Evolutionary conservation across 805 yeast species (phyloP).

Genomic region (Candida maltosa): DNA sequence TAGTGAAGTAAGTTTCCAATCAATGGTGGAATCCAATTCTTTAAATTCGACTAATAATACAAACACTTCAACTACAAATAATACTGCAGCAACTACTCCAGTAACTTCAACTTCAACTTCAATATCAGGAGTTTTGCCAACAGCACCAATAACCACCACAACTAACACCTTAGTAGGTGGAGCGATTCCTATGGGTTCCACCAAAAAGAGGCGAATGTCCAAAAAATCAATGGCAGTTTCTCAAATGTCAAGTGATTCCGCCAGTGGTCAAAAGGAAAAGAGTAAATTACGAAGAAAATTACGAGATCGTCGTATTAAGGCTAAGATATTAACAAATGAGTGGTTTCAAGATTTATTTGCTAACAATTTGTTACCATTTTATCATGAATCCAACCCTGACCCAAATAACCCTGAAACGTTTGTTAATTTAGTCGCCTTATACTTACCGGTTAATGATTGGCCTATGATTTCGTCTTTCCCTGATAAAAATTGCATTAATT

Average conservation of each 20-base stretch:
- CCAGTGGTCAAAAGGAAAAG: conserved; percentile 27
- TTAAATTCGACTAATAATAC: neutral
- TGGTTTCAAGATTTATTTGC: conserved; percentile 13
- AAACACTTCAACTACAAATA: neutral
- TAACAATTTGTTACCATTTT: conserved; percentile 1
- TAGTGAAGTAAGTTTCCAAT: too few relatives aligned
- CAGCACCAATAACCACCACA: neutral
- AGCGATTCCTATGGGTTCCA: neutral
- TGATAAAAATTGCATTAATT: conserved; percentile 7
- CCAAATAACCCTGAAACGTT: conserved; percentile 3
- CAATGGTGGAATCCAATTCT: too few relatives aligned
- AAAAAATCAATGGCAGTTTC: conserved; percentile 40
- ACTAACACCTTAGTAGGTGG: neutral
- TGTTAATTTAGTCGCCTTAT: conserved; percentile 8
- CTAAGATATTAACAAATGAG: conserved; percentile 19
- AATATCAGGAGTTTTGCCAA: neutral
- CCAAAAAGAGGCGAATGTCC: conserved; percentile 33
- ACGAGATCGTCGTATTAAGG: conserved; percentile 41
- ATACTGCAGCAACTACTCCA: too few relatives aligned
- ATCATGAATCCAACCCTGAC: conserved; percentile 1
- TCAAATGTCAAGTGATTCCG: conserved; percentile 7
- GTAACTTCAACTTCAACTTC: conserved; percentile 1
- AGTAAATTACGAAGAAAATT: conserved; percentile 42
- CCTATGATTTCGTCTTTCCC: conserved; percentile 8
- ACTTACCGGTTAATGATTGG: conserved; percentile 11